Percentiles rank a stretch among this genome's conserved stretches.
Evolutionary conservation across 495 filamentous ascomycete species (phyloP).

Genomic region (Aspergillus ellipticus): DNA sequence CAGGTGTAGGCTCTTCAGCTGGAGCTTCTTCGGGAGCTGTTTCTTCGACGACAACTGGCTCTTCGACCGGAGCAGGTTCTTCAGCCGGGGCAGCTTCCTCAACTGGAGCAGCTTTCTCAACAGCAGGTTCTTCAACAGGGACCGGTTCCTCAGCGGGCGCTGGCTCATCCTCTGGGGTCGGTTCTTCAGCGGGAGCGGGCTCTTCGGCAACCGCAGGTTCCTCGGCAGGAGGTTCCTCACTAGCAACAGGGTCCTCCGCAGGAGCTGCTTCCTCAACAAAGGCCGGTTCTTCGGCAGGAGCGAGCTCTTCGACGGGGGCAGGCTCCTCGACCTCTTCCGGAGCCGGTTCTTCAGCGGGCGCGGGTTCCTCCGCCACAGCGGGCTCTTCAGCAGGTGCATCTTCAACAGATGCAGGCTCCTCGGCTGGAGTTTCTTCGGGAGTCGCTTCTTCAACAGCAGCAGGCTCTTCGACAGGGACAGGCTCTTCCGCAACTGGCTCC

Average conservation of each 20-base stretch:
- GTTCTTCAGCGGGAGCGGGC: slow-evolving; percentile 6
- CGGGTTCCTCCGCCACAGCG: background rate
- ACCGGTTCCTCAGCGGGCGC: slow-evolving; percentile 6
- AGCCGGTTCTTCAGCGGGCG: background rate
- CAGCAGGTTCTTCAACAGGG: slow-evolving; percentile 1
- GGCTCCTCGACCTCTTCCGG: background rate
- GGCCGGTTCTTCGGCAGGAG: background rate
- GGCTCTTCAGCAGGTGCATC: slow-evolving; percentile 6
- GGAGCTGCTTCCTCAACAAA: slow-evolving; percentile 7
- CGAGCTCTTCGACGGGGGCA: background rate
- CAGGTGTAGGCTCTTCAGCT: background rate
- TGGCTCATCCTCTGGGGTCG: slow-evolving; percentile 10
- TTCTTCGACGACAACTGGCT: slow-evolving; percentile 2
- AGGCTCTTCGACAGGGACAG: background rate
- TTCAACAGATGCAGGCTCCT: slow-evolving; percentile 10
- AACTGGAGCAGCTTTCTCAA: slow-evolving; percentile 4
- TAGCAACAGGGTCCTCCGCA: slow-evolving; percentile 9
- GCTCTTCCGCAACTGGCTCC: background rate
- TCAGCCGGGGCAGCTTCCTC: slow-evolving; percentile 12
- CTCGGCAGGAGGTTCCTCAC: slow-evolving; percentile 2
- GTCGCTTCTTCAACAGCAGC: background rate
- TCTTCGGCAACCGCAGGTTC: slow-evolving; percentile 6
- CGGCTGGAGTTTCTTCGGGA: slow-evolving; percentile 3
- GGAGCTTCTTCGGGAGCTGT: slow-evolving; percentile 7
- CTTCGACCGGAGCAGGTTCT: slow-evolving; percentile 13